Base-by-base conservation (phyloP, 2,329 filamentous ascomycete genomes). In the Graphilbum ipis-grandicollis region DNA sequence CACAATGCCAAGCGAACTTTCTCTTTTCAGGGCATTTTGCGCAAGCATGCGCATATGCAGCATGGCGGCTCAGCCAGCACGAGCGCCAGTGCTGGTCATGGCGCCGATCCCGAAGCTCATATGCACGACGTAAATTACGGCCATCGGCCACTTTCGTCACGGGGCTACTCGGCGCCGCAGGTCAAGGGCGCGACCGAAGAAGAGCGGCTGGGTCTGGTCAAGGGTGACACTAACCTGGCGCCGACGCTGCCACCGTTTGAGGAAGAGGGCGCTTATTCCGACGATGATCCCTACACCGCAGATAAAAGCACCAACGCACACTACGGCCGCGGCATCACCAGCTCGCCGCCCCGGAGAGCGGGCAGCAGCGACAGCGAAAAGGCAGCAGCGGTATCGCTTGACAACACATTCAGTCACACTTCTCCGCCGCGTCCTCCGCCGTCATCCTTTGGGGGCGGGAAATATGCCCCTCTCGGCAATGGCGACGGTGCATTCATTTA, bases 1-100 rank as follows among this genome's bases (percentile, higher is more conserved):
- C 71, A 71, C 26, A n/a, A 32, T 55, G 68, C 79, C 10, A 70
- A 63, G 45, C 70, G 88, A 41, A 83, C 93, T 51, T 98, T 96
- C 58, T 92, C 82, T 15, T 96, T 96, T 63, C 79, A 86, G 45
- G 84, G 80, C 45, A 74, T 93, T 36, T 90, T 94, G 55, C 61
- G 62, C 41, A 68, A 75, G 35, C 58, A 62, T 45, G 44, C 48
- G 34, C 44, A 19, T 8, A 10, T 9, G 26, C 26, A 28, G 23
- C 23, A n/a, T n/a, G n/a, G n/a, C n/a, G n/a, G n/a, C n/a, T n/a
- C n/a, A n/a, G n/a, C n/a, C n/a, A n/a, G n/a, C n/a, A n/a, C n/a
- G n/a, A n/a, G n/a, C n/a, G n/a, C n/a, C 33, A 13, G n/a, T 26
- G n/a, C 14, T 8, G 5, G 25, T n/a, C 10, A 48, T 5, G 46